A percentile compares a stretch with the other conserved stretches of the same genome.
Conservation (phyloP, 208 protist species). For the Tetramitus jugosus region DNA sequence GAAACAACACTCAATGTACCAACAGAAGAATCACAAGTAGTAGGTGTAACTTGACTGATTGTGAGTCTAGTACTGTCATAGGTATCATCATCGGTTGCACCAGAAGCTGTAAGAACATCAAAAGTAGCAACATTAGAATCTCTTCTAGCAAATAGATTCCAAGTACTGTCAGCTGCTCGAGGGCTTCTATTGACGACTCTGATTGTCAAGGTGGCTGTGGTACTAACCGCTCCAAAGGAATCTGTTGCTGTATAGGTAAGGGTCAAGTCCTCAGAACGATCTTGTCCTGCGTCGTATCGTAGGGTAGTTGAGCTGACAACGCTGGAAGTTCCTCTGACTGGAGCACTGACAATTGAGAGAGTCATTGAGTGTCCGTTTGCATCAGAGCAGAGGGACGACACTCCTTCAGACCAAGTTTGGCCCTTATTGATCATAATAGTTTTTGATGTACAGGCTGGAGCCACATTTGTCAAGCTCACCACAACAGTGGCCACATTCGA, state of each 20-base stretch:
- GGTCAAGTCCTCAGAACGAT: no score
- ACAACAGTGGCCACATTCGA: not conserved
- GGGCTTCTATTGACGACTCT: not conserved
- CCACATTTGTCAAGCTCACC: not conserved
- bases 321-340: no score
- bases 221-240: not conserved
- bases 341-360: no score
- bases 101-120: no score
- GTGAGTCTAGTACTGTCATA: no score
- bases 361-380: not conserved
- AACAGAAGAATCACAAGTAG: not conserved
- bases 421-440: not conserved
- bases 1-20: not conserved
- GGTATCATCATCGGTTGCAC: no score
- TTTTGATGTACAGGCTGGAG: not conserved
- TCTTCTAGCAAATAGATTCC: no score
- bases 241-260: not conserved
- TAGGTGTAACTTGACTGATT: no score
- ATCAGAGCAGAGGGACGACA: not conserved
- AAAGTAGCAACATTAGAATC: no score
- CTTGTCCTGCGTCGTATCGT: no score
- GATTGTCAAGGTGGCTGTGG: not conserved
- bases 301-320: no score
- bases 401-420: not conserved
- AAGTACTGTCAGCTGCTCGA: no score